Evolutionary conservation across 2,329 filamentous ascomycete species (phyloP).

Genomic region (Clonostachys sp.): DNA sequence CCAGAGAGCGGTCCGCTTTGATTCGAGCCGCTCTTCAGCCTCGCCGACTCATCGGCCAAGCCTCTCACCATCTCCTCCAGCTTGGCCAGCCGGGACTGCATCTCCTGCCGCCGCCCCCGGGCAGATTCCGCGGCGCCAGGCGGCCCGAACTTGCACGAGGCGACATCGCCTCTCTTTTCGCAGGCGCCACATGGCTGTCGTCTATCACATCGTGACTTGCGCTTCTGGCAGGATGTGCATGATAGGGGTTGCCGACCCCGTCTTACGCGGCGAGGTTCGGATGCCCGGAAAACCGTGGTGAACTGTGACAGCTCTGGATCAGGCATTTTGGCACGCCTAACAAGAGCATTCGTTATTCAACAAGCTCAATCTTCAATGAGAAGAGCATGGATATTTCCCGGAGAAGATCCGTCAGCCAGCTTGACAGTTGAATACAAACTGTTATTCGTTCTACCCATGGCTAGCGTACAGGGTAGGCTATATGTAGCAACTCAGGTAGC

Average conservation of each 20-base stretch:
- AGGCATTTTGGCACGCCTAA: conserved; percentile 9
- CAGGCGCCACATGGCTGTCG: conserved; percentile 33
- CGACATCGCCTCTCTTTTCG: conserved; percentile 26
- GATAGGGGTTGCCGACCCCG: conserved; percentile 35
- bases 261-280: conserved; percentile 23
- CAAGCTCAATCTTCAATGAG: too few species aligned
- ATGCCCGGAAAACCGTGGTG: conserved; percentile 29
- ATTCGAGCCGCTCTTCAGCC: neutral
- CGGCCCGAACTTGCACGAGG: conserved; percentile 21
- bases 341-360: too few species aligned
- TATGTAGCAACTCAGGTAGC: too few species aligned
- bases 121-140: neutral
- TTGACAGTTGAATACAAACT: too few species aligned
- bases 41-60: conserved; percentile 15
- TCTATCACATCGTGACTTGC: conserved; percentile 37
- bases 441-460: too few species aligned
- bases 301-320: conserved; percentile 11
- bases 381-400: too few species aligned
- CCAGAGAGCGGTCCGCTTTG: too few species aligned
- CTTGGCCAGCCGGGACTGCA: conserved; percentile 29
- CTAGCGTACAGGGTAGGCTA: too few species aligned
- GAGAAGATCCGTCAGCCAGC: too few species aligned
- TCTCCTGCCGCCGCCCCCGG: conserved; percentile 18
- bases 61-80: conserved; percentile 34
- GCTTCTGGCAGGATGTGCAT: conserved; percentile 31